Conservation (phyloP, 192 early-diverging fungal species). For the Entomortierella beljakovae region DNA sequence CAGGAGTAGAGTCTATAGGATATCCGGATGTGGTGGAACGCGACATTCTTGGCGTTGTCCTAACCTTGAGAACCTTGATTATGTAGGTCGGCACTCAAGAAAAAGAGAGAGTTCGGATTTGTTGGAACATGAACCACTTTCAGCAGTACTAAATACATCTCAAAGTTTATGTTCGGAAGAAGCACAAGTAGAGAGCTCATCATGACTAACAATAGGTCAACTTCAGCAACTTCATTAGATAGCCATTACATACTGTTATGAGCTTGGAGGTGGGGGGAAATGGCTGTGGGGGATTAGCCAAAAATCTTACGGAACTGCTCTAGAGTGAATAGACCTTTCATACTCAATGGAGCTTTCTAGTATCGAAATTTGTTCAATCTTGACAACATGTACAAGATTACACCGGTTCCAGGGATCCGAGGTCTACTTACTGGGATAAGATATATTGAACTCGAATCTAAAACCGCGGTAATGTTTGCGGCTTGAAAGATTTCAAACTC, state of each 20-base stretch:
- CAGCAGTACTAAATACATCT: neutral
- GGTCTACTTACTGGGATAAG: neutral
- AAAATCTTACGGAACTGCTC: neutral
- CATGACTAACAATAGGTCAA: neutral
- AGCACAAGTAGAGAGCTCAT: neutral
- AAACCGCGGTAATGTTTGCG: neutral
- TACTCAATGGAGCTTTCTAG: neutral
- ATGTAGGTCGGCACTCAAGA: neutral
- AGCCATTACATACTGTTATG: neutral
- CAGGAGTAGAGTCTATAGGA: neutral
- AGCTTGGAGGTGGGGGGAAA: neutral
- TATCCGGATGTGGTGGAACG: neutral
- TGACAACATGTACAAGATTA: neutral
- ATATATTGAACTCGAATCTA: neutral
- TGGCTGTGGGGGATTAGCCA: neutral
- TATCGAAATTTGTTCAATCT: neutral
- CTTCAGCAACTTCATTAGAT: neutral
- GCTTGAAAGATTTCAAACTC: neutral
- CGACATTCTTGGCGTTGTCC: constrained; percentile 1
- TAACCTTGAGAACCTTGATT: neutral
- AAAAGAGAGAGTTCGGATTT: neutral
- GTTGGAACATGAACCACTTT: neutral
- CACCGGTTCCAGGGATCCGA: neutral
- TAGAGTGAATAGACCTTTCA: constrained; percentile 1
- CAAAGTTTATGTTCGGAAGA: neutral